Evolutionary conservation across 2,329 filamentous ascomycete species (phyloP).

Genomic region (Aspergillus quadricinctus): DNA sequence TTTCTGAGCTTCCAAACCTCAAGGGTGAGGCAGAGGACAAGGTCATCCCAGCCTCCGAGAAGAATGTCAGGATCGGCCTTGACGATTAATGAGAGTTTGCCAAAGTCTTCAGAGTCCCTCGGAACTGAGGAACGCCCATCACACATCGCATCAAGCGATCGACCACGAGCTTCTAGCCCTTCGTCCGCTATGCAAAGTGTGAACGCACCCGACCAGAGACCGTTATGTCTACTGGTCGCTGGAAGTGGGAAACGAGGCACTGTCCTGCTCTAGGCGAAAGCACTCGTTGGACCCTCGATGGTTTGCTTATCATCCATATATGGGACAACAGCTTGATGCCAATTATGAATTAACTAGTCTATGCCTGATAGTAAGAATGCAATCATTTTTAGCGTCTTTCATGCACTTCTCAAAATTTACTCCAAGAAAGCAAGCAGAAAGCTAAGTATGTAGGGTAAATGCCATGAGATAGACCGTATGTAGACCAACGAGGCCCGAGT

Average conservation of each 20-base stretch:
- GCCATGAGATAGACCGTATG: not conserved
- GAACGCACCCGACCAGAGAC: not conserved
- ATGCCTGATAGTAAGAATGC: not conserved
- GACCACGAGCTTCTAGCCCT: not conserved
- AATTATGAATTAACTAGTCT: not conserved
- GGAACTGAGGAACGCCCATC: not conserved
- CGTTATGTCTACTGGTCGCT: not conserved
- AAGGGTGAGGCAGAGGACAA: constrained; percentile 54
- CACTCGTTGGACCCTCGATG: not conserved
- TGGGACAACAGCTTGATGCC: not conserved
- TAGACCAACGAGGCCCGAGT: too few relatives aligned
- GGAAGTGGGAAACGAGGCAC: not conserved
- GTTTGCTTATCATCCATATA: not conserved
- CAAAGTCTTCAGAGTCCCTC: not conserved
- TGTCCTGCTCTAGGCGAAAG: not conserved
- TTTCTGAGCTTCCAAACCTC: constrained; percentile 71
- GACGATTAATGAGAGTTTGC: constrained; percentile 45
- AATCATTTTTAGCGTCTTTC: not conserved
- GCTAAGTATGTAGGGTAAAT: not conserved
- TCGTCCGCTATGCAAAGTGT: not conserved
- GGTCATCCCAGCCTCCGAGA: constrained; percentile 57
- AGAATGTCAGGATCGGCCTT: constrained; percentile 56
- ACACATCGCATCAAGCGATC: not conserved
- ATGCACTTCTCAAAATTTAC: not conserved
- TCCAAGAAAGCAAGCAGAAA: not conserved